phyloP scores from a whole-genome alignment of 352 stramenopile species.

The Thalassiosira livingstoniorum region DNA sequence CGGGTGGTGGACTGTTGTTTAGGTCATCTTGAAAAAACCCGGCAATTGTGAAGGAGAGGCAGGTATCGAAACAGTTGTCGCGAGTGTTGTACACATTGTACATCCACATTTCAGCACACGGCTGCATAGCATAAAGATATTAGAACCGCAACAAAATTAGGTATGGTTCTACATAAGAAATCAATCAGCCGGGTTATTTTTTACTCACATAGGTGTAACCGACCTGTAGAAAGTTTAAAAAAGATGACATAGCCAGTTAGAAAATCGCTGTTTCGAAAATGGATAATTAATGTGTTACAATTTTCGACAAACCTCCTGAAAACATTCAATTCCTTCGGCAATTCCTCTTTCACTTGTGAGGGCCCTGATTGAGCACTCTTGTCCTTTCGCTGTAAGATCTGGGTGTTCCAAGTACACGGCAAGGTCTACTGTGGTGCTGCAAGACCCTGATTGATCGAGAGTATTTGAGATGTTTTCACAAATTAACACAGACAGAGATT shows the following conservation, averaged over 20 bases:
- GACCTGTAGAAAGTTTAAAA: too few species aligned
- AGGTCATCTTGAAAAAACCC: not conserved
- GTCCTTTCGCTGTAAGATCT: slow-evolving; percentile 17
- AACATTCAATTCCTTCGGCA: slow-evolving; percentile 13
- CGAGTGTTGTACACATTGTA: slow-evolving; percentile 19
- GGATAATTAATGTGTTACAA: too few species aligned
- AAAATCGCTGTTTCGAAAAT: too few species aligned
- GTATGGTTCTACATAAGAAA: too few species aligned
- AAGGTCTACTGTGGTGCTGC: slow-evolving; percentile 15
- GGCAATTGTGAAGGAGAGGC: slow-evolving; percentile 9
- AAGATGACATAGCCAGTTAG: too few species aligned
- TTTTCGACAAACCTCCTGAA: slow-evolving; percentile 21
- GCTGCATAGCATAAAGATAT: not conserved
- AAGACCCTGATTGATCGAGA: too few species aligned
- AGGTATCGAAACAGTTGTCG: slow-evolving; percentile 25
- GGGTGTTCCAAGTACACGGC: slow-evolving; percentile 24
- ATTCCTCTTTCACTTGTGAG: not conserved
- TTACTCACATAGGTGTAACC: too few species aligned
- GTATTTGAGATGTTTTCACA: too few species aligned
- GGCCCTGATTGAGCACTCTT: slow-evolving; percentile 6
- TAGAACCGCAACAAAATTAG: not conserved
- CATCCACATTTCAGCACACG: slow-evolving; percentile 16
- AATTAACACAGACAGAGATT: too few species aligned
- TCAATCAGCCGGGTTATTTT: too few species aligned
- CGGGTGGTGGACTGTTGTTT: slow-evolving; percentile 15